These are phyloP conservation scores for Saprolegnia parasitica DNA, from an alignment of 352 stramenopile species.

Conservation along the genomic window DNA sequence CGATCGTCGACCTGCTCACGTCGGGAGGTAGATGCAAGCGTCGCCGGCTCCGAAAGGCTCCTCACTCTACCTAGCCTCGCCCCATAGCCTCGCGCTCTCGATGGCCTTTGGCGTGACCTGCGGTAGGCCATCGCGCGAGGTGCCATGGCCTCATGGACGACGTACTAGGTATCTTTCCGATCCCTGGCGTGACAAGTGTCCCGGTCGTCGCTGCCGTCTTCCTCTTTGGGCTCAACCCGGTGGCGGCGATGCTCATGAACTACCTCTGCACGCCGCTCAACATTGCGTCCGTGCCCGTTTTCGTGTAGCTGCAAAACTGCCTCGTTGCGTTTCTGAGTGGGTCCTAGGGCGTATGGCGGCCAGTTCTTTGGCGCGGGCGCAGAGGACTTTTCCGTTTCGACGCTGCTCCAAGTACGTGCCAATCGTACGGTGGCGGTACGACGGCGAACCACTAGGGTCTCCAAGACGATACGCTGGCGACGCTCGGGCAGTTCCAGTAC, in stretches of 20 bases:
- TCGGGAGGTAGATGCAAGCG: slow-evolving; percentile 43
- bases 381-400: slow-evolving; percentile 58
- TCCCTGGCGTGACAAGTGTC: slow-evolving; percentile 65
- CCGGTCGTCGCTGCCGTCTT: slow-evolving; percentile 73
- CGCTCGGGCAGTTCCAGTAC: slow-evolving; percentile 72
- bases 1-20: slow-evolving; percentile 67
- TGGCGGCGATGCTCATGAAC: slow-evolving; percentile 79
- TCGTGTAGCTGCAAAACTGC: slow-evolving; percentile 74
- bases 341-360: slow-evolving; percentile 57
- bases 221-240: slow-evolving; percentile 71
- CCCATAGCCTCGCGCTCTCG: slow-evolving; percentile 62
- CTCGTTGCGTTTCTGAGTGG: not conserved
- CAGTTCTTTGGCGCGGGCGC: slow-evolving; percentile 43
- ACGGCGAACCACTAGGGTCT: slow-evolving; percentile 38
- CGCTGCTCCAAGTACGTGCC: slow-evolving; percentile 54
- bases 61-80: slow-evolving; percentile 41
- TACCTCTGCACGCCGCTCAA: slow-evolving; percentile 77
- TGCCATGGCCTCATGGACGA: not conserved
- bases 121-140: slow-evolving; percentile 31
- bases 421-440: not conserved
- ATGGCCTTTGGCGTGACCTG: slow-evolving; percentile 76
- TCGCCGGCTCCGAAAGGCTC: not conserved
- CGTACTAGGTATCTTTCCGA: slow-evolving; percentile 61
- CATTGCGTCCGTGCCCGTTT: slow-evolving; percentile 64
- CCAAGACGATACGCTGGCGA: slow-evolving; percentile 67